Evolutionary conservation across 495 filamentous ascomycete genomes (phyloP).

Genomic region (Articulospora tetracladia): DNA sequence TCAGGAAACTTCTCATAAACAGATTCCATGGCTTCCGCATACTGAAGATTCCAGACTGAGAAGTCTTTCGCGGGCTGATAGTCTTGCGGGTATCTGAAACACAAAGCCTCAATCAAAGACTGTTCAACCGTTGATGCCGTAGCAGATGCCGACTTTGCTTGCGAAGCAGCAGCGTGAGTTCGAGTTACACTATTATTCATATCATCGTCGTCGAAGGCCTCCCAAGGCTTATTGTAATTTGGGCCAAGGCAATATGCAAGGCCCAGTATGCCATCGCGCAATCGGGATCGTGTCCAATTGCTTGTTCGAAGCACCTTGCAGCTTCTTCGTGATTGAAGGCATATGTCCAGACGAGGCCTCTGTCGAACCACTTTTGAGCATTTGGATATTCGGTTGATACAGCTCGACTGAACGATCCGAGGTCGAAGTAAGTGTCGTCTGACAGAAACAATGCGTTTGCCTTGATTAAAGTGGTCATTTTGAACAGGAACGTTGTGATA

Average conservation of each 20-base stretch:
- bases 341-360: constrained; percentile 60
- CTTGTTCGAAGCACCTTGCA: constrained; percentile 53
- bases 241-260: constrained; percentile 61
- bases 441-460: too few relatives aligned
- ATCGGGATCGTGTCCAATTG: constrained; percentile 44
- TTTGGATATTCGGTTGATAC: constrained; percentile 40
- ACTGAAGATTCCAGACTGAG: constrained; percentile 49
- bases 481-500: too few relatives aligned
- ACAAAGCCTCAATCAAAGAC: constrained; percentile 55
- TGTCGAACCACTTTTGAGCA: constrained; percentile 57
- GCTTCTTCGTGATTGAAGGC: constrained; percentile 65
- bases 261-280: constrained; percentile 66
- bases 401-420: constrained; percentile 47
- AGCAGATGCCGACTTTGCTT: constrained; percentile 36
- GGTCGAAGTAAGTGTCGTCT: constrained; percentile 44
- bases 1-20: constrained; percentile 50
- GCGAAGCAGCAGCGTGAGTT: constrained; percentile 38
- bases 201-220: constrained; percentile 58
- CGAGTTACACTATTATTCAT: constrained; percentile 38
- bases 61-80: constrained; percentile 34
- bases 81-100: constrained; percentile 48
- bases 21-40: constrained; percentile 56
- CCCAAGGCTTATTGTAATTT: constrained; percentile 75
- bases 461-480: too few relatives aligned
- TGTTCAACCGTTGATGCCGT: constrained; percentile 40